Conservation (phyloP, 352 stramenopile species). For the Phytopythium litorale region DNA sequence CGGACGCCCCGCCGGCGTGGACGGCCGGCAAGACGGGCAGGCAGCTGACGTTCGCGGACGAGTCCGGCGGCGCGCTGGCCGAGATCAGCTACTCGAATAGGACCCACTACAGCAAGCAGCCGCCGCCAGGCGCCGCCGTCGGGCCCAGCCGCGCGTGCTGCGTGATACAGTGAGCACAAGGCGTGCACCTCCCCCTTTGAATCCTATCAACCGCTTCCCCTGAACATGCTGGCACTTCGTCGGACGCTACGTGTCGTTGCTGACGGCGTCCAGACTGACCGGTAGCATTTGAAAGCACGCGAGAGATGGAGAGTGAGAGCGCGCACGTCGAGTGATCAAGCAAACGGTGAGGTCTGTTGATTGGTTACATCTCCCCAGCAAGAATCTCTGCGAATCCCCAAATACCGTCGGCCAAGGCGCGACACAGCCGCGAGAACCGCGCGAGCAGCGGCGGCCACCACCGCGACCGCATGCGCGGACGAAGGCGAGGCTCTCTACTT, state of each 20-base stretch:
- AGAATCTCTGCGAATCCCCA: conserved; percentile 44
- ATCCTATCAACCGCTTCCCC: not conserved
- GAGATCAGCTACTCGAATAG: conserved; percentile 71
- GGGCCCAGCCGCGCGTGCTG: conserved; percentile 33
- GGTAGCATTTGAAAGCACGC: not conserved
- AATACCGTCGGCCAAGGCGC: conserved; percentile 38
- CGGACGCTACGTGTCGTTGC: too few relatives aligned
- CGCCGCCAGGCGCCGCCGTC: conserved; percentile 23
- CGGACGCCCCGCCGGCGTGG: conserved; percentile 14
- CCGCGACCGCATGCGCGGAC: conserved; percentile 5
- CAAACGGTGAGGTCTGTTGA: conserved; percentile 47
- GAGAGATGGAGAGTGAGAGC: not conserved
- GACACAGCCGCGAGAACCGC: conserved; percentile 21
- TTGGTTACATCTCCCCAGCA: conserved; percentile 49
- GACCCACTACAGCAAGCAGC: conserved; percentile 81
- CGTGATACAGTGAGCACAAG: conserved; percentile 32
- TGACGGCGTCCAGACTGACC: too few relatives aligned
- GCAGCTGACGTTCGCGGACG: conserved; percentile 62
- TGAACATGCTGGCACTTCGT: too few relatives aligned
- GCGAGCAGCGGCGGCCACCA: conserved; percentile 11
- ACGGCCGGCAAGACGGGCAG: conserved; percentile 26
- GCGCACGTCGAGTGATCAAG: conserved; percentile 20
- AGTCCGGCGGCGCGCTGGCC: conserved; percentile 44
- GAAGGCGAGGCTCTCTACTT: conserved; percentile 73
- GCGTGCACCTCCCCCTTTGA: not conserved